phyloP scores from a whole-genome alignment of 495 filamentous ascomycete genomes.

The Acidiella bohemica region DNA sequence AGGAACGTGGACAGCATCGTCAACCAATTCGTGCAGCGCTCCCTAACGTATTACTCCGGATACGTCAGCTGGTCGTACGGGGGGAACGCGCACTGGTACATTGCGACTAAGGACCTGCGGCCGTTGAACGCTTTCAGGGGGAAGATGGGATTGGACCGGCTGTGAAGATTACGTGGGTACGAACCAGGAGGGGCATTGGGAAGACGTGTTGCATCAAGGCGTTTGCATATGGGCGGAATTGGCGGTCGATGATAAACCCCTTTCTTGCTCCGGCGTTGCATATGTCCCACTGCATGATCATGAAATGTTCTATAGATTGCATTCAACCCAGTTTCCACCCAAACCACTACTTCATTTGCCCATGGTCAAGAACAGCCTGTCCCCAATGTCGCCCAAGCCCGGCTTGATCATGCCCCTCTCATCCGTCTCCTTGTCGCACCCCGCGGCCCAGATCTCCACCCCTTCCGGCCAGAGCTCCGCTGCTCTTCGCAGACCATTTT shows the following conservation, averaged over 20 bases:
- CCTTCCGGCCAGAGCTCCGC: slow-evolving; percentile 60
- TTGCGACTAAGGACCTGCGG: slow-evolving; percentile 63
- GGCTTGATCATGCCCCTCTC: slow-evolving; percentile 80
- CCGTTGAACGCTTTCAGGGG: slow-evolving; percentile 11
- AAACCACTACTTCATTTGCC: slow-evolving; percentile 70
- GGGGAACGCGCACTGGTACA: slow-evolving; percentile 62
- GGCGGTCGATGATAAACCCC: no score
- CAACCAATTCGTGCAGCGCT: slow-evolving; percentile 55
- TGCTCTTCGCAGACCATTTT: slow-evolving; percentile 50
- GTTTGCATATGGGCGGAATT: no score
- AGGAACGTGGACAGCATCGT: slow-evolving; percentile 62
- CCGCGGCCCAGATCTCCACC: slow-evolving; percentile 72
- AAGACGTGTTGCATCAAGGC: neutral
- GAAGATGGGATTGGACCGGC: slow-evolving; percentile 4
- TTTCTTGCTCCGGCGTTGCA: no score
- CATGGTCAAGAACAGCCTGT: slow-evolving; percentile 82
- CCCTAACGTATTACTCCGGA: slow-evolving; percentile 62
- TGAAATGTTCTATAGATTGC: slow-evolving; percentile 1
- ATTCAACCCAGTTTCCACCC: no score
- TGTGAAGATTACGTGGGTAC: no score
- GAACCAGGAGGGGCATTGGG: no score
- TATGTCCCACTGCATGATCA: no score
- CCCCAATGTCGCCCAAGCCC: slow-evolving; percentile 81
- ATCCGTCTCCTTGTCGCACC: slow-evolving; percentile 57
- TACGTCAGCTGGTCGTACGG: slow-evolving; percentile 87